Evolutionary conservation across 140 eudicot species (phyloP).

Genomic region (Artemisia princeps): DNA sequence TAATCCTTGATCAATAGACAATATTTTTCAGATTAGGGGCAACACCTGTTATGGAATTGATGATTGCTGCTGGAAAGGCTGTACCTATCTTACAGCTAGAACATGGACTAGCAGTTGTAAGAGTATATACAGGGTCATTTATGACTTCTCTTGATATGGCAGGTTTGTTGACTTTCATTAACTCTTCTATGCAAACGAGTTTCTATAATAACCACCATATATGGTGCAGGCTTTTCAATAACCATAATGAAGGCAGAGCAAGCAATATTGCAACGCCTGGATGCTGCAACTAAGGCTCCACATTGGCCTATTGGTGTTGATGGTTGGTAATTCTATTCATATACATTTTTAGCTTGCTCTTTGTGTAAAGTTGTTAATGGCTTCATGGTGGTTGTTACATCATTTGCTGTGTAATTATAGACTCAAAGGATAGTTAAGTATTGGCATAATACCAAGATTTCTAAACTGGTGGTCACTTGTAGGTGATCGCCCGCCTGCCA

Average conservation of each 20-base stretch:
- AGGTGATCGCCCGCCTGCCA: constrained; percentile 91
- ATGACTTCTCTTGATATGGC: constrained; percentile 99
- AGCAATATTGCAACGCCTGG: constrained; percentile 57
- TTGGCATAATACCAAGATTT: constrained; percentile 2
- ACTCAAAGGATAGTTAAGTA: constrained; percentile 1
- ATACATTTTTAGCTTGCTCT: constrained; percentile 13
- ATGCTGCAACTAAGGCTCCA: constrained; percentile 91
- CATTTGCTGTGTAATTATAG: not conserved
- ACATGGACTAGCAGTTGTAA: constrained; percentile 87
- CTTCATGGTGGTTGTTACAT: not conserved
- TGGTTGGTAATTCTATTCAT: constrained; percentile 43
- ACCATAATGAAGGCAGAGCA: constrained; percentile 82
- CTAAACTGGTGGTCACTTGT: constrained; percentile 25
- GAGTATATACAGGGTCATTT: constrained; percentile 93
- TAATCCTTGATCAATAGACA: not conserved
- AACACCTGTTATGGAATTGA: constrained; percentile 84
- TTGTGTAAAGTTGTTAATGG: constrained; percentile 14
- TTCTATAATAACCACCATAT: not conserved
- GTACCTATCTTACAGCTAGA: constrained; percentile 82
- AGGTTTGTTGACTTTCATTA: constrained; percentile 36
- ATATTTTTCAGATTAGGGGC: constrained; percentile 66
- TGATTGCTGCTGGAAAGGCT: constrained; percentile 93
- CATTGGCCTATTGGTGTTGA: constrained; percentile 85
- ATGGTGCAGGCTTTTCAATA: constrained; percentile 68
- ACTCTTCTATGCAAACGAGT: not conserved